A percentile compares a stretch with the other conserved stretches of the same genome.
Evolutionary conservation across 176 grass and related monocot species (phyloP).

Genomic region (Eragrostis nindensis): DNA sequence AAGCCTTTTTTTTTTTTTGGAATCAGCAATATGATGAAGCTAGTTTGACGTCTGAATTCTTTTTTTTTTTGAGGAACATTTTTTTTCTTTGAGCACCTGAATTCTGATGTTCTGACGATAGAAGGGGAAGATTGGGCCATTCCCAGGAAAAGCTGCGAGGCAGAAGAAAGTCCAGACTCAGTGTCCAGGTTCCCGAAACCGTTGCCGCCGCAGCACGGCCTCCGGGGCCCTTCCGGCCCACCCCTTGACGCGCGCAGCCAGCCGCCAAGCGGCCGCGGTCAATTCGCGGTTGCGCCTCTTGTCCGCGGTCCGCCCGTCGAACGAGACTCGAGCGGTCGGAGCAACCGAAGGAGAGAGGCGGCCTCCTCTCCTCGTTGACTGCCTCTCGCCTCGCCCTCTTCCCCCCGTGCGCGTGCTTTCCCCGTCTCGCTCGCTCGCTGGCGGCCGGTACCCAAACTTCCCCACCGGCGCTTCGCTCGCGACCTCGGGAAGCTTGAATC

Average conservation of each 20-base stretch:
- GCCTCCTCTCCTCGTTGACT: conserved; percentile 50
- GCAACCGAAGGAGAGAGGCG: neutral
- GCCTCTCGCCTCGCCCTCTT: conserved; percentile 5
- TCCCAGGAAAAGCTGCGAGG: no score
- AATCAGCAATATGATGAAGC: no score
- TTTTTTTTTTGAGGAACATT: no score
- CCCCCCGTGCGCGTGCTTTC: conserved; percentile 16
- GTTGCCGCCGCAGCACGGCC: neutral
- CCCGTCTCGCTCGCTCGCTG: neutral
- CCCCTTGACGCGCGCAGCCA: neutral
- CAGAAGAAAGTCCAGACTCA: no score
- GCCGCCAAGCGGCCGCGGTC: neutral
- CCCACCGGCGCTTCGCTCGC: neutral
- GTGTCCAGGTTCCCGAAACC: no score
- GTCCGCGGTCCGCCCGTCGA: no score
- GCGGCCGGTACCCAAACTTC: neutral
- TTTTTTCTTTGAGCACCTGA: no score
- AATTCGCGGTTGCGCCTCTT: conserved; percentile 1
- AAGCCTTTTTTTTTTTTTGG: no score
- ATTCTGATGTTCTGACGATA: no score
- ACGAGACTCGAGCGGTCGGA: neutral
- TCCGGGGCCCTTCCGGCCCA: neutral
- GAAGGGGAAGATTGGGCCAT: no score
- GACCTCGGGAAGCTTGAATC: neutral
- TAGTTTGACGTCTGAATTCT: no score